Evolutionary conservation across 2,329 filamentous ascomycete genomes (phyloP).

Genomic region (Colletotrichum sidae): DNA sequence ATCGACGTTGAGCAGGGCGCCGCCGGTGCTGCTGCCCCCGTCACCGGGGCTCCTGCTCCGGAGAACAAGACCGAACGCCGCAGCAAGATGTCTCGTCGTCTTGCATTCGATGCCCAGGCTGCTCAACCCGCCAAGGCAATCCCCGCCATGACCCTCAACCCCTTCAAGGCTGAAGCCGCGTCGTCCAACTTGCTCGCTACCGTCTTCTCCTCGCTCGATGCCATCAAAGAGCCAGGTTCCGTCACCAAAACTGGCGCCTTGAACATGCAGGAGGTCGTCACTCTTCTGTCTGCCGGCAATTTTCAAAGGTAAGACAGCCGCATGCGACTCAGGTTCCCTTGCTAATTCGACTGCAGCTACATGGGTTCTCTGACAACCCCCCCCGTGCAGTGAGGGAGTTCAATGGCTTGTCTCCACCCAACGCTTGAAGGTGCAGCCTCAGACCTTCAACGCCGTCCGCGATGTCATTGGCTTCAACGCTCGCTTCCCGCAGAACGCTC

Average conservation of each 20-base stretch:
- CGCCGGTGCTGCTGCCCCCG: constrained; percentile 34
- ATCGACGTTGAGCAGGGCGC: constrained; percentile 51
- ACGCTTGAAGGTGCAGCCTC: constrained; percentile 50
- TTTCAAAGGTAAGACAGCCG: constrained; percentile 51
- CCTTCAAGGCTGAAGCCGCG: constrained; percentile 50
- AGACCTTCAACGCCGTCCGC: constrained; percentile 53
- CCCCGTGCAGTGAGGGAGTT: constrained; percentile 61
- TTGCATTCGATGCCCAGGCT: constrained; percentile 16
- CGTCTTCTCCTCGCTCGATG: constrained; percentile 54
- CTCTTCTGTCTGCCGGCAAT: constrained; percentile 48
- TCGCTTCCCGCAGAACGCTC: constrained; percentile 57
- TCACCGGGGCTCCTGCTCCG: constrained; percentile 32
- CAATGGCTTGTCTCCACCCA: constrained; percentile 60
- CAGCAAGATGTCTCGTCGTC: constrained; percentile 32
- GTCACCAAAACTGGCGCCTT: constrained; percentile 53
- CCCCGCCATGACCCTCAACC: constrained; percentile 54
- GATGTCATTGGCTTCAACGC: constrained; percentile 61
- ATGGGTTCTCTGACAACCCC: constrained; percentile 62
- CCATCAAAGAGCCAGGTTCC: constrained; percentile 57
- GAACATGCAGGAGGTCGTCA: constrained; percentile 56
- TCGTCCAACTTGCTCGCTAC: constrained; percentile 58
- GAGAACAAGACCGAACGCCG: constrained; percentile 27
- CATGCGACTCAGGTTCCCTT: no score
- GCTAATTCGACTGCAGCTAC: constrained; percentile 46
- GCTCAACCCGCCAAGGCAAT: constrained; percentile 40